A percentile compares a stretch with the other conserved stretches of the same genome.
These are phyloP conservation scores for Hanseniaspora taiwanica DNA, from an alignment of 805 yeast genomes.

Conservation along the genomic window DNA sequence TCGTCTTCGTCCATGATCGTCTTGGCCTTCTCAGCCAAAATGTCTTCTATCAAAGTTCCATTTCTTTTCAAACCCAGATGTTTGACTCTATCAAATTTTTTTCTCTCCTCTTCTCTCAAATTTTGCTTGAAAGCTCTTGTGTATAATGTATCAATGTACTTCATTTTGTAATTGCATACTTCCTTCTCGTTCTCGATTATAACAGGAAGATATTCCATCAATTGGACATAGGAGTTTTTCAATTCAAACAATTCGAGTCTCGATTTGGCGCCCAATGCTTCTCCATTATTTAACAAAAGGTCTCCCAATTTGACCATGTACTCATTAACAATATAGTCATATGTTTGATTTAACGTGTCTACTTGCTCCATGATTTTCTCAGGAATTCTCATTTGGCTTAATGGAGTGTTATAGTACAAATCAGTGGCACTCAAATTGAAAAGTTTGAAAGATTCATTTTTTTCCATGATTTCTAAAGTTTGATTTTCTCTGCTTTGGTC, in stretches of 20 bases:
- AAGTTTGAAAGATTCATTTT: constrained; percentile 26
- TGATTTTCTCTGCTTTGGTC: constrained; percentile 35
- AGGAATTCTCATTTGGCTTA: constrained; percentile 5
- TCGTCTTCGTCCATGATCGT: neutral
- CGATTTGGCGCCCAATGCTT: neutral
- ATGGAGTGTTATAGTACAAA: constrained; percentile 34
- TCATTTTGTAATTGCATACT: neutral
- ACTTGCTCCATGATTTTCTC: neutral
- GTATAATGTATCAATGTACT: neutral
- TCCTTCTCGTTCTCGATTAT: neutral
- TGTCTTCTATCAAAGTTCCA: neutral
- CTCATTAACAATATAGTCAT: neutral
- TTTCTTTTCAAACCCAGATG: neutral
- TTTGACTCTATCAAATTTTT: neutral
- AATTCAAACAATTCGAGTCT: neutral
- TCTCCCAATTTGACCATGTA: neutral
- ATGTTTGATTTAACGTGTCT: neutral
- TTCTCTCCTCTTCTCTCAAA: neutral
- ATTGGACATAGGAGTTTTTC: neutral
- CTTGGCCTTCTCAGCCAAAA: neutral
- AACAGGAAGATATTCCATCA: neutral
- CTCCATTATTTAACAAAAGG: neutral
- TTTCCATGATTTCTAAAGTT: constrained; percentile 30
- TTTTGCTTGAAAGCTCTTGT: neutral
- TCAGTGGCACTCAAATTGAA: constrained; percentile 38